Conservation (phyloP, 192 early-diverging fungal genomes). For the Lobosporangium transversale region DNA sequence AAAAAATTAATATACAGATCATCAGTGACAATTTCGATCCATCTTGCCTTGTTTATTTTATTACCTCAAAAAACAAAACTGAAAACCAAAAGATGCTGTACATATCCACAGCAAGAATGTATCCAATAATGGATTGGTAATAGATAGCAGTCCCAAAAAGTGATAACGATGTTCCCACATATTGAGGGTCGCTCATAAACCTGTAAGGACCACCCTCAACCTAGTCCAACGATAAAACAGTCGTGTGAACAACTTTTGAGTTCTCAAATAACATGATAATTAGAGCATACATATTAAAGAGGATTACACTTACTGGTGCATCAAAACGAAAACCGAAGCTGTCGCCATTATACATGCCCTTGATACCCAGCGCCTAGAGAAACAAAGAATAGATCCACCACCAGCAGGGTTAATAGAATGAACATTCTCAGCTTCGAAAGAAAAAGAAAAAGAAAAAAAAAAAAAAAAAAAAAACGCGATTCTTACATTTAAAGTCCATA, state of each 20-base stretch:
- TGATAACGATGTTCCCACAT: slow-evolving; percentile 64
- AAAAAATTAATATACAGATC: not conserved
- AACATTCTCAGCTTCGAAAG: too few species aligned
- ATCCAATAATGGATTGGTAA: slow-evolving; percentile 60
- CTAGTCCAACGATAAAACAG: too few species aligned
- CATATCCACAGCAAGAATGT: slow-evolving; percentile 58
- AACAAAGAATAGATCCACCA: too few species aligned
- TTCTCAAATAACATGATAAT: too few species aligned
- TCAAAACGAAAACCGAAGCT: slow-evolving; percentile 66
- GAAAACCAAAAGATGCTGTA: slow-evolving; percentile 63
- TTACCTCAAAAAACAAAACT: slow-evolving; percentile 63
- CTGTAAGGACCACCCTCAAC: slow-evolving; percentile 63
- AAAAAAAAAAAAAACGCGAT: too few species aligned
- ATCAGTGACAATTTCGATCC: too few species aligned
- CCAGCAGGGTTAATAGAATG: too few species aligned
- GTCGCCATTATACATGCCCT: slow-evolving; percentile 72
- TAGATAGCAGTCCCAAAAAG: slow-evolving; percentile 62
- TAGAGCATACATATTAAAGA: slow-evolving; percentile 4
- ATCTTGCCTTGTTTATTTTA: too few species aligned
- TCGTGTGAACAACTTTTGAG: too few species aligned
- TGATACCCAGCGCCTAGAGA: slow-evolving; percentile 60
- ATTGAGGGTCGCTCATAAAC: slow-evolving; percentile 66
- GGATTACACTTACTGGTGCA: slow-evolving; percentile 52
- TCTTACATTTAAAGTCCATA: slow-evolving; percentile 65
- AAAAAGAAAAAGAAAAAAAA: too few species aligned